Percentiles rank a stretch among this genome's conserved stretches.
phyloP scores from a whole-genome alignment of 2,329 filamentous ascomycete genomes.

The Neonectria neomacrospora region DNA sequence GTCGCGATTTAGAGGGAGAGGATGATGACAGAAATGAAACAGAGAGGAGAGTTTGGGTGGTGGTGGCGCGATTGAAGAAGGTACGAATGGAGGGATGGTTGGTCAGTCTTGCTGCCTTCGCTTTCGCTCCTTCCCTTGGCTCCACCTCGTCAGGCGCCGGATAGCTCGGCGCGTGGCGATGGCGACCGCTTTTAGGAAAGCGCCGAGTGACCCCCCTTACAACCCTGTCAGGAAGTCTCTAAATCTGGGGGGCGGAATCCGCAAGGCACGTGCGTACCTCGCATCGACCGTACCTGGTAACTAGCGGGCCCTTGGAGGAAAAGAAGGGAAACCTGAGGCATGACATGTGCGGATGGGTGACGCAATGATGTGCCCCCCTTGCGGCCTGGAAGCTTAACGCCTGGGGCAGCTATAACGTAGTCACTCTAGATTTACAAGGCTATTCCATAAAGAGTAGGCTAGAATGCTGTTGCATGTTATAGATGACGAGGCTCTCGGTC shows the following conservation, averaged over 20 bases:
- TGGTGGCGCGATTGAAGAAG: conserved; percentile 22
- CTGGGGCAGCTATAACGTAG: not conserved
- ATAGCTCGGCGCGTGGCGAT: conserved; percentile 40
- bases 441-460: not conserved
- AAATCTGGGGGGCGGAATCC: conserved; percentile 33
- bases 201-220: too few species aligned
- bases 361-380: too few species aligned
- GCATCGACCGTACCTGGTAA: not conserved
- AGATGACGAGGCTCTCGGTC: not conserved
- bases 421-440: not conserved
- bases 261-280: not conserved
- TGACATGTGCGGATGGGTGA: not conserved
- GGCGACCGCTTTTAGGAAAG: conserved; percentile 32
- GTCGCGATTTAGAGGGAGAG: conserved; percentile 1
- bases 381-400: not conserved
- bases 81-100: not conserved
- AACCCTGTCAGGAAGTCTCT: conserved; percentile 10
- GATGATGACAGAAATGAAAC: conserved; percentile 4
- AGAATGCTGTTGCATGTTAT: not conserved
- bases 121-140: not conserved
- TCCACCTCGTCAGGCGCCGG: conserved; percentile 30
- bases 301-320: too few species aligned
- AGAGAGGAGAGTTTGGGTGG: conserved; percentile 2
- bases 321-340: not conserved
- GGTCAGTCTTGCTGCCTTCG: not conserved